These are phyloP conservation scores for Candida suzukii DNA, from an alignment of 805 yeast genomes.

Conservation along the genomic window DNA sequence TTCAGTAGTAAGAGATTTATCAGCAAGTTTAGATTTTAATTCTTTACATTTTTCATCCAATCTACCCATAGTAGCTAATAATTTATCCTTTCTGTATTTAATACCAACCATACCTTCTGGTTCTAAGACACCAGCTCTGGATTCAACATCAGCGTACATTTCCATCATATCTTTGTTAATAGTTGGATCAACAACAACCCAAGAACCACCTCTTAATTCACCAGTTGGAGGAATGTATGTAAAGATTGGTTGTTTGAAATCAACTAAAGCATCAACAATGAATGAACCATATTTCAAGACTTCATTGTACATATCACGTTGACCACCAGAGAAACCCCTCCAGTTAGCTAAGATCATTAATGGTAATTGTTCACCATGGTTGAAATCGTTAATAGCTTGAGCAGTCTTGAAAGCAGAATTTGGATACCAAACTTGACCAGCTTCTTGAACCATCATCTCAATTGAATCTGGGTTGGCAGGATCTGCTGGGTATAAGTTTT, in stretches of 20 bases:
- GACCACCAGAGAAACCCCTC: conserved; percentile 99
- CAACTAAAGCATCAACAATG: conserved; percentile 95
- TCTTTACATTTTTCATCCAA: conserved; percentile 71
- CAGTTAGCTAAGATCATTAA: conserved; percentile 97
- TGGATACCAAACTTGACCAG: conserved; percentile 99
- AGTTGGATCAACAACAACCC: conserved; percentile 99
- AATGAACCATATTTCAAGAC: conserved; percentile 94
- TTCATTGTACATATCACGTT: conserved; percentile 98
- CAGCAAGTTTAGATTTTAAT: conserved; percentile 54
- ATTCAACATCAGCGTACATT: conserved; percentile 94
- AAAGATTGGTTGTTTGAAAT: conserved; percentile 92
- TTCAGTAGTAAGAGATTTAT: conserved; percentile 47
- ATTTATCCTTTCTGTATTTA: conserved; percentile 91
- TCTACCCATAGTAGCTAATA: conserved; percentile 86
- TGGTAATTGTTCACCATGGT: conserved; percentile 96
- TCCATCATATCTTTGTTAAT: conserved; percentile 97
- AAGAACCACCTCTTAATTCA: conserved; percentile 98
- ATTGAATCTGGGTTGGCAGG: conserved; percentile 97
- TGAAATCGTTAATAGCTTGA: conserved; percentile 96
- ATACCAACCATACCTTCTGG: conserved; percentile 99
- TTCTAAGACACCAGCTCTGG: conserved; percentile 97
- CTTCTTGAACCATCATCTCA: conserved; percentile 82
- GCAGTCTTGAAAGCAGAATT: conserved; percentile 99
- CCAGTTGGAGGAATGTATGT: conserved; percentile 98
- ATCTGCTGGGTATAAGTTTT: conserved; percentile 91